Evolutionary conservation across 2,329 filamentous ascomycete species (phyloP).

Genomic region (Aureobasidium sp.): DNA sequence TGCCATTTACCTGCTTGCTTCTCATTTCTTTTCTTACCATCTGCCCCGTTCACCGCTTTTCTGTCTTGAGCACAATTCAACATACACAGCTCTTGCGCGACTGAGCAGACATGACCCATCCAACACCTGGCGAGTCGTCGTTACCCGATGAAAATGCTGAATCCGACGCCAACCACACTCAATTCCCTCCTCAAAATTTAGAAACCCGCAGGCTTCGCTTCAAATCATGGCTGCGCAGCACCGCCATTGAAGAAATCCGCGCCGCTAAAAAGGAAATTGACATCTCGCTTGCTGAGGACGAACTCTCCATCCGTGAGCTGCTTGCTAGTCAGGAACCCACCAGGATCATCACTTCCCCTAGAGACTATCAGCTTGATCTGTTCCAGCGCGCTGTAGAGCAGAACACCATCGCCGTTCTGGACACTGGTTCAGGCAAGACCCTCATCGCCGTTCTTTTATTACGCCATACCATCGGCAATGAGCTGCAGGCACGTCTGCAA

Average conservation of each 20-base stretch:
- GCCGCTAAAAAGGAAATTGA: conserved; percentile 32
- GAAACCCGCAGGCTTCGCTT: conserved; percentile 39
- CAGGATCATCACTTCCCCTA: conserved; percentile 64
- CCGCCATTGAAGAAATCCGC: conserved; percentile 37
- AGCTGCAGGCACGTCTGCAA: conserved; percentile 60
- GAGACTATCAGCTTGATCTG: conserved; percentile 87
- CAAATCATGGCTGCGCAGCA: conserved; percentile 37
- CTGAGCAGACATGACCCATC: too few species aligned
- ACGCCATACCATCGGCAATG: conserved; percentile 65
- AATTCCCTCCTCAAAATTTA: conserved; percentile 21
- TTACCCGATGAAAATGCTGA: too few species aligned
- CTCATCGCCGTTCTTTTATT: conserved; percentile 87
- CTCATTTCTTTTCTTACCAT: neutral
- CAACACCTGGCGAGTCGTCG: too few species aligned
- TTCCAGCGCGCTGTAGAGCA: conserved; percentile 78
- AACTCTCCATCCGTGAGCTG: conserved; percentile 47
- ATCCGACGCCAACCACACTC: neutral
- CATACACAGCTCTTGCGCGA: too few species aligned
- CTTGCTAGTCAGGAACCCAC: conserved; percentile 46
- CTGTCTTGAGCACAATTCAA: too few species aligned
- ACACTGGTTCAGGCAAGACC: conserved; percentile 94
- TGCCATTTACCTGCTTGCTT: neutral
- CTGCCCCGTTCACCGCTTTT: neutral
- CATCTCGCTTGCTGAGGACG: conserved; percentile 38
- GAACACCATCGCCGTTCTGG: conserved; percentile 88